Evolutionary conservation across 768 basidiomycete genomes (phyloP).

Genomic region (Russula earlei): DNA sequence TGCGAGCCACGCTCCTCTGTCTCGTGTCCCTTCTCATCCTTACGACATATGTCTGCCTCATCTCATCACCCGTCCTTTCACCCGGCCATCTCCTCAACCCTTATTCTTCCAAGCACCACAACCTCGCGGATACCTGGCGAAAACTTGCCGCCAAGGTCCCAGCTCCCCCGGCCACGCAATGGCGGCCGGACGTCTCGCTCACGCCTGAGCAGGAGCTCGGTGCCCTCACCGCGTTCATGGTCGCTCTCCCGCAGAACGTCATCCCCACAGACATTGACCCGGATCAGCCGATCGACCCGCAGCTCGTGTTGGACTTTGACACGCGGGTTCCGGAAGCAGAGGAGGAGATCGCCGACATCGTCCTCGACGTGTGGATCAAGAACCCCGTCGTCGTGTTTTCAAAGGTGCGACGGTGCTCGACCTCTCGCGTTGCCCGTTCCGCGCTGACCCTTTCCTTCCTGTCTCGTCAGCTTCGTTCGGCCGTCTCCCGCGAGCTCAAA

Average conservation of each 20-base stretch:
- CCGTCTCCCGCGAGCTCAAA: conserved; percentile 59
- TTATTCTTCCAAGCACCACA: not conserved
- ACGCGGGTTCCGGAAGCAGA: conserved; percentile 51
- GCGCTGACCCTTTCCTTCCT: too few species aligned
- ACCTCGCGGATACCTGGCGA: conserved; percentile 10
- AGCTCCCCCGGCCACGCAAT: conserved; percentile 17
- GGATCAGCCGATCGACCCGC: conserved; percentile 56
- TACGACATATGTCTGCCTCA: conserved; percentile 16
- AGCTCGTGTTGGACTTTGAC: conserved; percentile 78
- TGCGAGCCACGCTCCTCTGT: conserved; percentile 16
- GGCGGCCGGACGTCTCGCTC: conserved; percentile 37
- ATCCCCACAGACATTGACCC: conserved; percentile 63
- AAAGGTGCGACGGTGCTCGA: conserved; percentile 36
- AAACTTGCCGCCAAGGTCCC: conserved; percentile 2
- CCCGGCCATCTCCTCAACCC: not conserved
- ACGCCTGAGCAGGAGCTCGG: conserved; percentile 56
- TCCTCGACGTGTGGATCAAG: conserved; percentile 57
- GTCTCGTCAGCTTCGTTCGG: conserved; percentile 47
- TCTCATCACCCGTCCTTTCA: conserved; percentile 8
- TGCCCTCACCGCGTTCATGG: conserved; percentile 63
- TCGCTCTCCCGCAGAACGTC: conserved; percentile 64
- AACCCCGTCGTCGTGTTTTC: conserved; percentile 71
- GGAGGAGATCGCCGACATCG: conserved; percentile 50
- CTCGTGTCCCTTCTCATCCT: conserved; percentile 10
- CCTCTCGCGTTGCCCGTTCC: too few species aligned